Evolutionary conservation across 2,329 filamentous ascomycete genomes (phyloP).

Genomic region (Botrytis aclada): DNA sequence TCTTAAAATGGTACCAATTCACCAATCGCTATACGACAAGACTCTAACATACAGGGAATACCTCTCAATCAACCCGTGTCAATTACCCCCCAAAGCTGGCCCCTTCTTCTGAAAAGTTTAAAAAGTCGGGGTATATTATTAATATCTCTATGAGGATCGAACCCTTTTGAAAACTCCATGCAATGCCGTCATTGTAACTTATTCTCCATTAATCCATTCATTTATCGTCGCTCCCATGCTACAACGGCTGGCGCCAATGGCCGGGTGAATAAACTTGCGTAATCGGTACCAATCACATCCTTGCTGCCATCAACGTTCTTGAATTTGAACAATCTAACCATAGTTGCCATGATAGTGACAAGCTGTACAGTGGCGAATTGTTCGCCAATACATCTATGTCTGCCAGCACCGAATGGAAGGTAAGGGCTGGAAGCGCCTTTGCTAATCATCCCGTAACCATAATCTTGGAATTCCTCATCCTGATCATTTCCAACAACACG

Average conservation of each 20-base stretch:
- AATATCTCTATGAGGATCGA: neutral
- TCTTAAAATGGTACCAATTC: neutral
- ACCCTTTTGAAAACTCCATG: slow-evolving; percentile 4
- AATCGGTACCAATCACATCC: slow-evolving; percentile 66
- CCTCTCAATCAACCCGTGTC: neutral
- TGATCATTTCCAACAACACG: slow-evolving; percentile 52
- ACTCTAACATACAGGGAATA: neutral
- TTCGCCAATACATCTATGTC: slow-evolving; percentile 94
- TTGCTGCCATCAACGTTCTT: slow-evolving; percentile 69
- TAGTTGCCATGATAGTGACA: slow-evolving; percentile 74
- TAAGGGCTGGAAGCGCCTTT: slow-evolving; percentile 90
- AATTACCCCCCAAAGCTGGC: neutral
- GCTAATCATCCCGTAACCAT: slow-evolving; percentile 88
- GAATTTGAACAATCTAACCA: slow-evolving; percentile 79
- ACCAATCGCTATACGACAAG: neutral
- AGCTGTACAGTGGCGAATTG: slow-evolving; percentile 94
- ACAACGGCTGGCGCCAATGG: slow-evolving; percentile 69
- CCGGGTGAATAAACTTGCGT: slow-evolving; percentile 69
- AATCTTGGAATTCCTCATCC: slow-evolving; percentile 77
- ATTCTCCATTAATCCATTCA: slow-evolving; percentile 1
- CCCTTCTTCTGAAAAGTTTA: neutral
- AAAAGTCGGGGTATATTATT: slow-evolving; percentile 9
- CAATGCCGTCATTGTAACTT: neutral
- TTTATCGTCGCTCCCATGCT: slow-evolving; percentile 68
- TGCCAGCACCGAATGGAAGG: slow-evolving; percentile 87